Percentiles rank a stretch among this genome's conserved stretches.
These are phyloP conservation scores for Talaromyces trachyspermus DNA, from an alignment of 495 filamentous ascomycete genomes.

Conservation along the genomic window DNA sequence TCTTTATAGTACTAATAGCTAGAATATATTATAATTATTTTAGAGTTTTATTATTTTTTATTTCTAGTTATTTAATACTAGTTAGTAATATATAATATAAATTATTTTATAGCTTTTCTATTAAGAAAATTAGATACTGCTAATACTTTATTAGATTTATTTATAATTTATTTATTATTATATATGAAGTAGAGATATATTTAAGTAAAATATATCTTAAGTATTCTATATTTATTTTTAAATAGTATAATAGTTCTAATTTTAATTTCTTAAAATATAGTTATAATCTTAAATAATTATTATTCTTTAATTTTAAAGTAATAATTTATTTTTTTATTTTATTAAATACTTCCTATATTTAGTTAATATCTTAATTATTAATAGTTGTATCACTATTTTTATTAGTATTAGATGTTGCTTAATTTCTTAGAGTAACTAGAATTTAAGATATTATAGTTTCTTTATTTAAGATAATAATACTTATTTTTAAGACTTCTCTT, in stretches of 20 bases:
- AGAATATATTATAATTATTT: neutral
- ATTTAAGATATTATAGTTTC: no score
- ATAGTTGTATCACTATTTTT: no score
- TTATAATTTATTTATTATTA: neutral
- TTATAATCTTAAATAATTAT: neutral
- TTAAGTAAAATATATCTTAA: neutral
- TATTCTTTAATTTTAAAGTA: neutral
- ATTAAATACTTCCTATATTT: neutral
- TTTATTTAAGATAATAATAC: no score
- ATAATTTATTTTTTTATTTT: neutral
- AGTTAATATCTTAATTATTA: neutral
- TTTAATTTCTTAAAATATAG: neutral
- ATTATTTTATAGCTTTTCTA: neutral
- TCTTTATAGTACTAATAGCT: neutral
- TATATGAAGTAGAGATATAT: neutral
- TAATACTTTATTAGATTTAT: neutral
- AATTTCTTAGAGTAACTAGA: no score
- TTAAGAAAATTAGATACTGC: neutral
- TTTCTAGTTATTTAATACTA: neutral
- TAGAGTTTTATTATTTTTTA: neutral
- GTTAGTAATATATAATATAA: neutral
- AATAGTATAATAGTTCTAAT: neutral
- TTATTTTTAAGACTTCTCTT: no score
- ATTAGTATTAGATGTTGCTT: no score
- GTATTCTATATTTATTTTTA: neutral